These are phyloP conservation scores for Phytophthora citrophthora DNA, from an alignment of 352 stramenopile species.

Conservation along the genomic window DNA sequence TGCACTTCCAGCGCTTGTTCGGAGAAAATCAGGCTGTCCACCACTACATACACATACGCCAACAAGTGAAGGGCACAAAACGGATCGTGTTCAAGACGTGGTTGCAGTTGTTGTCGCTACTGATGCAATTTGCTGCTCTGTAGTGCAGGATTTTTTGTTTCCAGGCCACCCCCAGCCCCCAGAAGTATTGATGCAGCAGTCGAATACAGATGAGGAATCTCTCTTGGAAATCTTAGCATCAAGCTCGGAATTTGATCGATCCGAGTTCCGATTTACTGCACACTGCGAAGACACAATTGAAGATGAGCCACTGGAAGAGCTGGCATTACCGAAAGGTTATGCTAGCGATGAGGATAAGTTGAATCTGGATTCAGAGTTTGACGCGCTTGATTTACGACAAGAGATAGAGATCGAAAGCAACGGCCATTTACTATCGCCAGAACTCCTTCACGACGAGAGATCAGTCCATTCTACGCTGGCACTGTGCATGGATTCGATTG, in stretches of 20 bases:
- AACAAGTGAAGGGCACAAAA: background rate
- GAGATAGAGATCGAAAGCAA: background rate
- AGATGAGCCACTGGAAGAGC: conserved; percentile 2
- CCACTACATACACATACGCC: conserved; percentile 10
- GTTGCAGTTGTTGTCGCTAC: conserved; percentile 29
- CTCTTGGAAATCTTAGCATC: conserved; percentile 12
- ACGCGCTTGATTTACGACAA: background rate
- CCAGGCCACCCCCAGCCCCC: background rate
- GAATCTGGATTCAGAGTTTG: background rate
- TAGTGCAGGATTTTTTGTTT: conserved; percentile 52
- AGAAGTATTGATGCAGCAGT: background rate
- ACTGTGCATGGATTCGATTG: conserved; percentile 51
- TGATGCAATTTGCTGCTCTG: conserved; percentile 51
- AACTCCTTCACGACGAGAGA: conserved; percentile 5
- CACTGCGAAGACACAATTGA: background rate
- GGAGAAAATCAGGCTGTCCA: conserved; percentile 10
- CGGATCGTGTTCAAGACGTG: conserved; percentile 16
- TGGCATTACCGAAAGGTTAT: conserved; percentile 9
- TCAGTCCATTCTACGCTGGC: conserved; percentile 25
- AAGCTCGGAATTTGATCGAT: conserved; percentile 34
- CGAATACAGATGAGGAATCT: background rate
- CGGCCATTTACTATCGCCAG: too few species aligned
- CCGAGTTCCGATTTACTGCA: background rate
- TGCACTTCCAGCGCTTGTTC: background rate
- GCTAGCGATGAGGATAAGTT: conserved; percentile 3